Evolutionary conservation across 2,329 filamentous ascomycete species (phyloP).

Genomic region (Sporothrix euskadiensis): DNA sequence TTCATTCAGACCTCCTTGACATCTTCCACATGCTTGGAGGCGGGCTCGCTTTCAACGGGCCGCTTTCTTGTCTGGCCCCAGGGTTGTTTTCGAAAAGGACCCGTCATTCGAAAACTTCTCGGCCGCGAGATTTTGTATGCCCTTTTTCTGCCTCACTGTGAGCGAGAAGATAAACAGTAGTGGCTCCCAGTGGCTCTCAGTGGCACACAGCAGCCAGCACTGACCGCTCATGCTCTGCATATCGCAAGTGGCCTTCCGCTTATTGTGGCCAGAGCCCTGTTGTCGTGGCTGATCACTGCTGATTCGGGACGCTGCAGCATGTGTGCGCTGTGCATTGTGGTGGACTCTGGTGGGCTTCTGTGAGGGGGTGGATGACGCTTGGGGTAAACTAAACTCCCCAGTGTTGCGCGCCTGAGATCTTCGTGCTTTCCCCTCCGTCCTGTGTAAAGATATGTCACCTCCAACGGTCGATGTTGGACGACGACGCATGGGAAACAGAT

Average conservation of each 20-base stretch:
- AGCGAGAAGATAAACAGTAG: too few relatives aligned
- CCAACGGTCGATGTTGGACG: background rate
- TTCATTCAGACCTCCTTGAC: background rate
- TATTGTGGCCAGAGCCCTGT: background rate
- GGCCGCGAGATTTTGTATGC: background rate
- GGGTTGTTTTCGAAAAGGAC: background rate
- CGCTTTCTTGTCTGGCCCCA: background rate
- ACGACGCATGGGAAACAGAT: background rate
- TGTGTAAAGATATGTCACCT: background rate
- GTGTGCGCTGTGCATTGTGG: background rate
- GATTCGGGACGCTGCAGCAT: conserved; percentile 8
- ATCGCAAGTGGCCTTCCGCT: conserved; percentile 9
- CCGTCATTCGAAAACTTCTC: background rate
- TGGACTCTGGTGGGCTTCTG: background rate
- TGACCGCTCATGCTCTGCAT: background rate
- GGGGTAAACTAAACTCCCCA: background rate
- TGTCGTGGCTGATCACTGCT: conserved; percentile 11
- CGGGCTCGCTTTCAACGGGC: conserved; percentile 2
- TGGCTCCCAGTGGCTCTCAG: background rate
- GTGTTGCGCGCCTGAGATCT: background rate
- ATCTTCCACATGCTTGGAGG: background rate
- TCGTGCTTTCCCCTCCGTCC: background rate
- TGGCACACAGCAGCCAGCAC: background rate
- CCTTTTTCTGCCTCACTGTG: background rate
- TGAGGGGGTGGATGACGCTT: conserved; percentile 1